Conservation (phyloP, 2,329 filamentous ascomycete species). For the Trichoderma lentiforme region DNA sequence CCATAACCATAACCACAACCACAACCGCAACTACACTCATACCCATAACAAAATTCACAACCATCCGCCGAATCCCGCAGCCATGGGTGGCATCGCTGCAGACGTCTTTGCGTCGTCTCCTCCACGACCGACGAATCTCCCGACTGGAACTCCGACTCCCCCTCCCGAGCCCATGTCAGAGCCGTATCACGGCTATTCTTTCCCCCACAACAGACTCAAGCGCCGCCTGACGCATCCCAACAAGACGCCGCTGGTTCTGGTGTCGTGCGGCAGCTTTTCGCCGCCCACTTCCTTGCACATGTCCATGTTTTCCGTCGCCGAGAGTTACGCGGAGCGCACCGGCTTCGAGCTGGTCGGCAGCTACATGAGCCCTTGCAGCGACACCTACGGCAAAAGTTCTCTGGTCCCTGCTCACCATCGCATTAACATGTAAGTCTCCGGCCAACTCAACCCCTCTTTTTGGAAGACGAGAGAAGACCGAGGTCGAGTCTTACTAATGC, state of each 20-base stretch:
- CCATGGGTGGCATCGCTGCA: conserved; percentile 8
- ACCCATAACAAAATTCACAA: background rate
- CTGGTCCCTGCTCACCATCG: conserved; percentile 28
- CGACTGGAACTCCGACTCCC: conserved; percentile 11
- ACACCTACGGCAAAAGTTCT: conserved; percentile 45
- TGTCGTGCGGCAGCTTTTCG: conserved; percentile 66
- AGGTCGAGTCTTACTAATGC: background rate
- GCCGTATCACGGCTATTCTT: conserved; percentile 43
- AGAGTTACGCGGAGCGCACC: conserved; percentile 66
- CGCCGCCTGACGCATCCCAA: conserved; percentile 49
- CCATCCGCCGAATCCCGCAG: background rate
- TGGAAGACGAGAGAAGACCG: background rate
- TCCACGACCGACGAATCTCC: background rate
- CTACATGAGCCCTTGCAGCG: conserved; percentile 46
- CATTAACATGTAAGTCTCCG: conserved; percentile 54
- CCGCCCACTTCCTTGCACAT: conserved; percentile 73
- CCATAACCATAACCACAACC: background rate
- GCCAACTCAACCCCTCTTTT: background rate
- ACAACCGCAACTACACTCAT: background rate
- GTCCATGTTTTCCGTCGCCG: conserved; percentile 80
- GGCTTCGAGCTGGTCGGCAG: conserved; percentile 79
- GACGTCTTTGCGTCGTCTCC: conserved; percentile 5
- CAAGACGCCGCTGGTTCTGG: conserved; percentile 62
- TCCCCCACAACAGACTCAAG: conserved; percentile 56
- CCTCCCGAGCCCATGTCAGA: conserved; percentile 16